phyloP scores from a whole-genome alignment of 2,329 filamentous ascomycete species.

The Diaporthe citriasiana region DNA sequence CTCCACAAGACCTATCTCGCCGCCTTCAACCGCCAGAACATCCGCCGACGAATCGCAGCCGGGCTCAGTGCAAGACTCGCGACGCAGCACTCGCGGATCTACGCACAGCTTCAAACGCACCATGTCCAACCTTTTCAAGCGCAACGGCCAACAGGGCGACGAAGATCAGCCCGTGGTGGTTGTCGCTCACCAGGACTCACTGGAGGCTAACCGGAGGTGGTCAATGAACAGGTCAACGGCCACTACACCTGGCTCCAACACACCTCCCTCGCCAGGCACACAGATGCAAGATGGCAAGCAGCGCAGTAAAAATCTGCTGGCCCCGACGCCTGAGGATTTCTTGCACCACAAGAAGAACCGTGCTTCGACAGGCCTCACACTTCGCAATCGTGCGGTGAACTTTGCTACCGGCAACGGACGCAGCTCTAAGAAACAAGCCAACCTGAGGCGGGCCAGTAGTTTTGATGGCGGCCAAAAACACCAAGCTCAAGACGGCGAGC shows the following conservation, averaged over 20 bases:
- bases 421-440: conserved; percentile 46
- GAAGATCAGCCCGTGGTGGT: conserved; percentile 46
- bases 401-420: conserved; percentile 55
- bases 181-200: conserved; percentile 17
- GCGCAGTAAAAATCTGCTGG: conserved; percentile 45
- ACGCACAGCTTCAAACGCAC: conserved; percentile 63
- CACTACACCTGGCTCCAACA: conserved; percentile 61
- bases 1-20: conserved; percentile 25
- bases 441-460: conserved; percentile 61
- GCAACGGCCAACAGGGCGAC: conserved; percentile 55
- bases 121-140: conserved; percentile 57
- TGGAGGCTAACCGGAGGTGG: conserved; percentile 56
- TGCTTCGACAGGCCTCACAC: conserved; percentile 63
- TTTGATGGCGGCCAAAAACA: conserved; percentile 56
- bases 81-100: conserved; percentile 59
- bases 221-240: conserved; percentile 62
- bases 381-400: conserved; percentile 64
- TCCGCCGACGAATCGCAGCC: conserved; percentile 48
- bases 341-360: conserved; percentile 64
- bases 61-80: conserved; percentile 51
- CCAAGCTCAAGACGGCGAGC: conserved; percentile 46
- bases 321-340: conserved; percentile 62
- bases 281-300: conserved; percentile 55
- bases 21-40: conserved; percentile 39
- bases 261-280: conserved; percentile 65